Percentiles rank a stretch among this genome's conserved stretches.
Conservation (phyloP, 2,329 filamentous ascomycete genomes). For the Xylogone sp. region DNA sequence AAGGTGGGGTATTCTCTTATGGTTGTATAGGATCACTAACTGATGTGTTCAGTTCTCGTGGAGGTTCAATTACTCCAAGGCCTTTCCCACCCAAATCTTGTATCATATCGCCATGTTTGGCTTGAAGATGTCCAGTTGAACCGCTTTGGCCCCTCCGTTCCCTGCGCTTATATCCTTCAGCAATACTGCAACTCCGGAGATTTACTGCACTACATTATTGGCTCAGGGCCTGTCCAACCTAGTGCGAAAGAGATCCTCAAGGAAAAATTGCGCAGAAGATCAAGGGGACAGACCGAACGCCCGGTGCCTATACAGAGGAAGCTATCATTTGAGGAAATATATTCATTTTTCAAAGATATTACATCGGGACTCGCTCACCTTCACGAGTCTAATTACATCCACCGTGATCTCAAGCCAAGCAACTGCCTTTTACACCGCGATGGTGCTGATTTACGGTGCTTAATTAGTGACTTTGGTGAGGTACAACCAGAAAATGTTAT, state of each 20-base stretch:
- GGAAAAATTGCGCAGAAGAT: conserved; percentile 77
- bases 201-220: conserved; percentile 81
- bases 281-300: conserved; percentile 69
- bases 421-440: conserved; percentile 86
- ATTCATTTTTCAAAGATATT: conserved; percentile 94
- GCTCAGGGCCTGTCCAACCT: conserved; percentile 55
- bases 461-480: conserved; percentile 98
- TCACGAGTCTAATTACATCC: conserved; percentile 88
- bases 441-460: conserved; percentile 66
- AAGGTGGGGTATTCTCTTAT: conserved; percentile 35
- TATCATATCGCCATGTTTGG: conserved; percentile 97
- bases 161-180: conserved; percentile 94
- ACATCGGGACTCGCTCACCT: conserved; percentile 88
- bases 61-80: conserved; percentile 92
- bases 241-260: conserved; percentile 81
- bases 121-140: conserved; percentile 83
- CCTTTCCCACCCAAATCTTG: conserved; percentile 89
- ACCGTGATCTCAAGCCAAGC: conserved; percentile 91
- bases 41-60: conserved; percentile 56
- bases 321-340: conserved; percentile 84
- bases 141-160: conserved; percentile 84
- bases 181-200: conserved; percentile 97
- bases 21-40: not conserved
- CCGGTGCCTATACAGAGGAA: conserved; percentile 27
- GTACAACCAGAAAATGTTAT: conserved; percentile 80